These are phyloP conservation scores for Fusarium sp. DNA, from an alignment of 2,329 filamentous ascomycete species.

Conservation along the genomic window DNA sequence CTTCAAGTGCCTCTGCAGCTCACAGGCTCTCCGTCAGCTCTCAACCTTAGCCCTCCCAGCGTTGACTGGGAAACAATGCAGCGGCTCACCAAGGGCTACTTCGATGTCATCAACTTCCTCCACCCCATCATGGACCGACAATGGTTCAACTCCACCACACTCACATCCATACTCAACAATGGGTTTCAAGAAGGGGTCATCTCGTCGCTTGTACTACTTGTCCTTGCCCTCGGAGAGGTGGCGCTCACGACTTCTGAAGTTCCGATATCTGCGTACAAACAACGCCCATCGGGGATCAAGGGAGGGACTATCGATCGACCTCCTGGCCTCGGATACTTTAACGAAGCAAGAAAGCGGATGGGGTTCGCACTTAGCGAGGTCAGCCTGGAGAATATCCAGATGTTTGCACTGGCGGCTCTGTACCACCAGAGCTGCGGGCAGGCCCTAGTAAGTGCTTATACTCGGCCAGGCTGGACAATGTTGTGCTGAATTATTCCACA, in stretches of 20 bases:
- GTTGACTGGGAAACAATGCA: constrained; percentile 62
- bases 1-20: constrained; percentile 37
- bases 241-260: constrained; percentile 62
- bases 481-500: constrained; percentile 42
- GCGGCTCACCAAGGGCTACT: constrained; percentile 63
- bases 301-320: constrained; percentile 61
- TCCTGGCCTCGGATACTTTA: constrained; percentile 69
- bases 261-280: constrained; percentile 56
- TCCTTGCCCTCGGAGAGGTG: constrained; percentile 69
- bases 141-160: constrained; percentile 59
- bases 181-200: constrained; percentile 59
- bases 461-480: neutral
- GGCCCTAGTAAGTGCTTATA: constrained; percentile 55
- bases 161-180: constrained; percentile 56
- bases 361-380: constrained; percentile 66
- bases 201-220: constrained; percentile 65
- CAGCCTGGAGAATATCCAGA: constrained; percentile 68
- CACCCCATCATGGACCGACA: constrained; percentile 69
- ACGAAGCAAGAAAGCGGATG: constrained; percentile 69
- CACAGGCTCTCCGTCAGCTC: constrained; percentile 16
- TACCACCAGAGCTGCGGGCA: constrained; percentile 65
- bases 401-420: constrained; percentile 65
- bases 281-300: constrained; percentile 61
- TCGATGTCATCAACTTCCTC: constrained; percentile 68
- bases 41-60: constrained; percentile 30